Conservation (phyloP, 225 moss, liverwort and hornwort species). For the Sphagnum contortum region DNA sequence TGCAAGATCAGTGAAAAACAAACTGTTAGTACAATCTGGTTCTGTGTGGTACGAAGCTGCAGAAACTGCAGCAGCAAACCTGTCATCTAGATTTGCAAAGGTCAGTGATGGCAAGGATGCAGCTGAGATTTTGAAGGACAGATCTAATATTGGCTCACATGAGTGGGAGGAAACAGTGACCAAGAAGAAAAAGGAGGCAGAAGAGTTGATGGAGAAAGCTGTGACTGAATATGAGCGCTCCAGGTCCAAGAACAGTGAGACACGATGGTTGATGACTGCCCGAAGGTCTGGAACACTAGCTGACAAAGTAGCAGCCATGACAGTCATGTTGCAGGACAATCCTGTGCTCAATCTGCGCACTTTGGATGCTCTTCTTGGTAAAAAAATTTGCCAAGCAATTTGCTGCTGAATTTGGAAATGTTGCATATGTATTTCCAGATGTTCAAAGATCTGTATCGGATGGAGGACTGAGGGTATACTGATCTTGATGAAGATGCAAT, state of each 20-base stretch:
- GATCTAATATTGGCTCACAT: neutral
- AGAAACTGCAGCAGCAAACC: neutral
- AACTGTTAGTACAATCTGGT: neutral
- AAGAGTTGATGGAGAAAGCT: slow-evolving; percentile 74
- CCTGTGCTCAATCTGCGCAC: slow-evolving; percentile 93
- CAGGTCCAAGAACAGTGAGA: slow-evolving; percentile 65
- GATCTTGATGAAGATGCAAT: neutral
- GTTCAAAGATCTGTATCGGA: too few species aligned
- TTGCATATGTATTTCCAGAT: too few species aligned
- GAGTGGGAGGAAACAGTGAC: slow-evolving; percentile 30
- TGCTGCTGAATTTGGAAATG: neutral
- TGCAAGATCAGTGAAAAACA: slow-evolving; percentile 15
- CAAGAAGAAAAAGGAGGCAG: slow-evolving; percentile 53
- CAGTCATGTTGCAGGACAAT: slow-evolving; percentile 92
- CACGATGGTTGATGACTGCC: slow-evolving; percentile 79
- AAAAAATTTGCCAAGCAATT: neutral
- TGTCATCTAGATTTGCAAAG: neutral
- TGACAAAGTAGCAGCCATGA: slow-evolving; percentile 98
- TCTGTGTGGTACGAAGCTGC: neutral
- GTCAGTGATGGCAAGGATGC: slow-evolving; percentile 1
- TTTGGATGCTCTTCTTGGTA: slow-evolving; percentile 91
- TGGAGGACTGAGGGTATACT: too few species aligned
- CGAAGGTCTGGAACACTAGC: slow-evolving; percentile 87
- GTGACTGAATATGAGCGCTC: slow-evolving; percentile 69
- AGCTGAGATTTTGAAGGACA: neutral